phyloP scores from a whole-genome alignment of 129 eudicot genomes.

The Glebionis coronaria region DNA sequence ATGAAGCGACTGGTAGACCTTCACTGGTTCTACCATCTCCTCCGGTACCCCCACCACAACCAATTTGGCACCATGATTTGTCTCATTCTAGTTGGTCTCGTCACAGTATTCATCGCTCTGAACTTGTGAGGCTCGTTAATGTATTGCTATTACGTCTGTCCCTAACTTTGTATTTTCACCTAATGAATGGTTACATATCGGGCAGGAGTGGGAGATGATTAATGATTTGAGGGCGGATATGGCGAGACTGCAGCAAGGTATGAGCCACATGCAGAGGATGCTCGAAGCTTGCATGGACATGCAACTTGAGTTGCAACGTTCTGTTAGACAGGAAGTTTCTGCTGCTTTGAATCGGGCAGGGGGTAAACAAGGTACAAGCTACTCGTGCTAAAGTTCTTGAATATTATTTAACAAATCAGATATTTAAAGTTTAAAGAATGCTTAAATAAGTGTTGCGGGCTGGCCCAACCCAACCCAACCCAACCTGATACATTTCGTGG shows the following conservation, averaged over 20 bases:
- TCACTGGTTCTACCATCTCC: constrained; percentile 64
- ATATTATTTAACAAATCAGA: too few relatives aligned
- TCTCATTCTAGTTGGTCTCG: constrained; percentile 85
- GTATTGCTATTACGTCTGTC: neutral
- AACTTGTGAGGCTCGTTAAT: constrained; percentile 54
- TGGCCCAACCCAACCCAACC: too few relatives aligned
- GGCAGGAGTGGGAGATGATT: constrained; percentile 97
- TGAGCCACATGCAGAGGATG: constrained; percentile 99
- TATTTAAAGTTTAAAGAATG: too few relatives aligned
- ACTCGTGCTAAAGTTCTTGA: too few relatives aligned
- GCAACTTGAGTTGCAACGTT: constrained; percentile 98
- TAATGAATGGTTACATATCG: constrained; percentile 4
- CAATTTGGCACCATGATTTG: constrained; percentile 88
- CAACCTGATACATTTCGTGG: too few relatives aligned
- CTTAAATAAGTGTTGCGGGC: too few relatives aligned
- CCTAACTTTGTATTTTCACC: neutral
- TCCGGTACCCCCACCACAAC: constrained; percentile 95
- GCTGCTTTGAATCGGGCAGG: constrained; percentile 87
- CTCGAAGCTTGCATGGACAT: constrained; percentile 99
- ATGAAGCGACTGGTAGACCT: constrained; percentile 52
- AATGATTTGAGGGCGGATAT: constrained; percentile 91
- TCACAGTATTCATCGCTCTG: constrained; percentile 80
- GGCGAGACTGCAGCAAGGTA: constrained; percentile 94
- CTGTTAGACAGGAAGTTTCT: constrained; percentile 96
- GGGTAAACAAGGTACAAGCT: constrained; percentile 58